Evolutionary conservation across 441 rosid species (phyloP), one percentile per base, ranked within the genome.

Genomic region (Biscutella laevigata): DNA sequence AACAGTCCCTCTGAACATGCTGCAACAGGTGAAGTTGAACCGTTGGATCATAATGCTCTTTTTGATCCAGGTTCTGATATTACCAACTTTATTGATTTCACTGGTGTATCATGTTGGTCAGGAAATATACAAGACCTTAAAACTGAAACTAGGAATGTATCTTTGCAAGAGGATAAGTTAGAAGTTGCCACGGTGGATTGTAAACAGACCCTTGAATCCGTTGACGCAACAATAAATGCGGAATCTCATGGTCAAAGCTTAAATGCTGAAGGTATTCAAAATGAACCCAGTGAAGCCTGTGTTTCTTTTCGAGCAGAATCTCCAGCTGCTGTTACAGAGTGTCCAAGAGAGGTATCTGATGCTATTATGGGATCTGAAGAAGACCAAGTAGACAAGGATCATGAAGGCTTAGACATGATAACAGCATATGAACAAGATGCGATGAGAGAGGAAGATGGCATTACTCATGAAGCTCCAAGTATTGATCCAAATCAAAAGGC

Each of bases 41-140:
- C 52, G 47, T 33, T 53, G 50, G 69, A 61, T 64, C 50, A 45
- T 38, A 42, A 41, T 67, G 64, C 41, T 72, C 57, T 53, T 59
- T 71, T 62, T 46, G 61, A 74, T 74, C 65, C 60, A 62, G 56
- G 38, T 63, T 51, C 64, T 39, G 66, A 55, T 59, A 52, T 68
- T 62, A 53, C 64, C 55, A 38, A 59, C 59, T 62, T 59, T 66
- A 52, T 73, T 70, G 78, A 70, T 67, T 73, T 68, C 53, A 75
- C 66, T 53, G 67, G 59, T 58, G 39, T 42, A 55, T 54, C 72
- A 49, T 59, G 52, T 61, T 63, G 63, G 64, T 44, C 76, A 47
- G 76, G 70, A 45, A 66, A 69, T 62, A 33, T 40, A 39, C 77
- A 64, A 69, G 53, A 59, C 50, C 21, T 67, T 14, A 64, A 49